Conservation (phyloP, 306 rosid genomes). For the Quercus parvula region DNA sequence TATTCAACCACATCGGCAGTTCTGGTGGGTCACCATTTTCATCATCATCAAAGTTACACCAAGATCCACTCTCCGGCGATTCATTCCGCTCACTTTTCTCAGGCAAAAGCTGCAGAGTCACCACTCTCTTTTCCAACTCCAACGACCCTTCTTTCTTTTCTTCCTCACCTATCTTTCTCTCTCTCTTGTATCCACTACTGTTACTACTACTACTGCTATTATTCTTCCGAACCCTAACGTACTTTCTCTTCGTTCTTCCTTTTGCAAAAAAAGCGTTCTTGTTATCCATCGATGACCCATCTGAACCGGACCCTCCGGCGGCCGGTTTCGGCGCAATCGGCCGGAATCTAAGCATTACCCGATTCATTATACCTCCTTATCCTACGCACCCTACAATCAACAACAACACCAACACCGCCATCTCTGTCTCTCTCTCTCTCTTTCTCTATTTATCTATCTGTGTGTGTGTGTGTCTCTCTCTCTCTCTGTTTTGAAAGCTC, state of each 20-base stretch:
- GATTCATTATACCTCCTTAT: constrained; percentile 21
- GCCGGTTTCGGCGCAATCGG: constrained; percentile 69
- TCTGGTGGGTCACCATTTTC: not conserved
- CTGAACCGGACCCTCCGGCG: not conserved
- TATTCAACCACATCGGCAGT: not conserved
- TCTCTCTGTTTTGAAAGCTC: not conserved
- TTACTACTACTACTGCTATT: not conserved
- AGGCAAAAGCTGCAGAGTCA: constrained; percentile 45
- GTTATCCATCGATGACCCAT: not conserved
- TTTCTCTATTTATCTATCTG: not conserved
- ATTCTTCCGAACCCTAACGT: constrained; percentile 52
- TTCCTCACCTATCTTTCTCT: not conserved
- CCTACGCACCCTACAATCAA: constrained; percentile 23
- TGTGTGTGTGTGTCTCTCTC: not conserved
- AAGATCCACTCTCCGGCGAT: constrained; percentile 18
- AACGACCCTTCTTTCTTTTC: not conserved
- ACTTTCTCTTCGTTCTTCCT: constrained; percentile 53
- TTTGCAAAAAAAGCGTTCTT: not conserved
- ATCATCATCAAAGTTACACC: not conserved
- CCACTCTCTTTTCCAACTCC: not conserved
- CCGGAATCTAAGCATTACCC: constrained; percentile 51
- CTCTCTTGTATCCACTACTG: not conserved
- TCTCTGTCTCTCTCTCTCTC: not conserved
- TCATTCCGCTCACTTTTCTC: constrained; percentile 18
- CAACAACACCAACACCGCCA: not conserved